A percentile compares a stretch with the other conserved stretches of the same genome.
phyloP scores from a whole-genome alignment of 2,329 filamentous ascomycete genomes.

The Fusarium albidum region DNA sequence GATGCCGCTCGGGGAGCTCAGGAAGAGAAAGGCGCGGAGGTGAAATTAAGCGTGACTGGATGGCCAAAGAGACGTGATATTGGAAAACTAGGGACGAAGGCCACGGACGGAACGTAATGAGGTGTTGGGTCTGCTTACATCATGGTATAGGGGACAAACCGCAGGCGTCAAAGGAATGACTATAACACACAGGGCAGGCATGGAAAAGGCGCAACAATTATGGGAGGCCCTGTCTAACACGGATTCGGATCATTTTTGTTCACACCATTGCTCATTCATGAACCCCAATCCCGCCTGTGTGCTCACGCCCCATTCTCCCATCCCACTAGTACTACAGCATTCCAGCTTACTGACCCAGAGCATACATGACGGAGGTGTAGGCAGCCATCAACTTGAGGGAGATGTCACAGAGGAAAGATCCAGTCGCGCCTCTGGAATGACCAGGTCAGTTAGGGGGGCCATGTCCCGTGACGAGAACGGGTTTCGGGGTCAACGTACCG shows the following conservation, averaged over 20 bases:
- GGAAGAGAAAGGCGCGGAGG: conserved; percentile 39
- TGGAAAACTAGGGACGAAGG: conserved; percentile 15
- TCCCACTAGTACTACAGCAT: background rate
- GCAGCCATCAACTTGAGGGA: conserved; percentile 53
- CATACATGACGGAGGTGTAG: conserved; percentile 52
- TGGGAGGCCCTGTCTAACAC: conserved; percentile 17
- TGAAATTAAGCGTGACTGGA: conserved; percentile 26
- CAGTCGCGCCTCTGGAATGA: conserved; percentile 45
- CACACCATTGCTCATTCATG: background rate
- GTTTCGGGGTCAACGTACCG: conserved; percentile 42
- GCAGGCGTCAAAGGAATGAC: conserved; percentile 31
- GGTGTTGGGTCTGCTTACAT: conserved; percentile 10
- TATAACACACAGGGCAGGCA: conserved; percentile 21
- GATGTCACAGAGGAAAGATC: conserved; percentile 47
- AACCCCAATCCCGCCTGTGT: background rate
- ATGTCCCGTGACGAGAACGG: background rate
- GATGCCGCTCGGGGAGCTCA: conserved; percentile 39
- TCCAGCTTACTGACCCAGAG: conserved; percentile 41
- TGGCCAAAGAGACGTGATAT: background rate
- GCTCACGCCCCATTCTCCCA: background rate
- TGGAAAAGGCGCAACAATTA: conserved; percentile 20
- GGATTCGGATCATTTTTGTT: conserved; percentile 15
- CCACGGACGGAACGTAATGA: conserved; percentile 28
- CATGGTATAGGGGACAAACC: conserved; percentile 13
- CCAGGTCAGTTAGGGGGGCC: conserved; percentile 26